phyloP scores from a whole-genome alignment of 148 eudicot genomes.

The Vaccinium macrocarpon region DNA sequence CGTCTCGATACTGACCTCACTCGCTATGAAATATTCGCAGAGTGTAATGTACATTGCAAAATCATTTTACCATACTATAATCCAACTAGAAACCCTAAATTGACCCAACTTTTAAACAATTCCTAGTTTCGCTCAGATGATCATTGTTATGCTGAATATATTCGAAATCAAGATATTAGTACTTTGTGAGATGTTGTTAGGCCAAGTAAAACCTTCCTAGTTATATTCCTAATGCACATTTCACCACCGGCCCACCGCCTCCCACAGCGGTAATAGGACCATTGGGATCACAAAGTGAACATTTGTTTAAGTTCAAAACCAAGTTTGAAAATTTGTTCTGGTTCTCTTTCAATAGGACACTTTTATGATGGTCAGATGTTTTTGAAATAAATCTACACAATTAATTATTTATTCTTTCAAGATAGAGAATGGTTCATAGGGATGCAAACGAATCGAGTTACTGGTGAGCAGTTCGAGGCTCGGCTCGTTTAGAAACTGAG shows the following conservation, averaged over 20 bases:
- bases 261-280: background rate
- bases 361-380: background rate
- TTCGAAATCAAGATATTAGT: background rate
- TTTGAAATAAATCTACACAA: background rate
- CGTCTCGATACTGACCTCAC: too few species aligned
- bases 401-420: background rate
- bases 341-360: background rate
- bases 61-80: too few species aligned
- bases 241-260: background rate
- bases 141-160: too few species aligned
- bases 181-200: background rate
- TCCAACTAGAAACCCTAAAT: too few species aligned
- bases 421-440: background rate
- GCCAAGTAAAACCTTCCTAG: background rate
- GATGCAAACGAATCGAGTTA: too few species aligned
- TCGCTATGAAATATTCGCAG: too few species aligned
- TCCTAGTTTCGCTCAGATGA: too few species aligned
- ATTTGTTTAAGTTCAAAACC: background rate
- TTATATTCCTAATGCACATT: background rate
- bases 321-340: too few species aligned
- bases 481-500: too few species aligned
- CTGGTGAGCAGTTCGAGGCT: too few species aligned
- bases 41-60: too few species aligned
- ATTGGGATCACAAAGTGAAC: slow-evolving; percentile 13
- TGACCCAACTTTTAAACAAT: too few species aligned